Conservation (phyloP, 2,329 filamentous ascomycete genomes). For the Allantophomopsis cytisporea region DNA sequence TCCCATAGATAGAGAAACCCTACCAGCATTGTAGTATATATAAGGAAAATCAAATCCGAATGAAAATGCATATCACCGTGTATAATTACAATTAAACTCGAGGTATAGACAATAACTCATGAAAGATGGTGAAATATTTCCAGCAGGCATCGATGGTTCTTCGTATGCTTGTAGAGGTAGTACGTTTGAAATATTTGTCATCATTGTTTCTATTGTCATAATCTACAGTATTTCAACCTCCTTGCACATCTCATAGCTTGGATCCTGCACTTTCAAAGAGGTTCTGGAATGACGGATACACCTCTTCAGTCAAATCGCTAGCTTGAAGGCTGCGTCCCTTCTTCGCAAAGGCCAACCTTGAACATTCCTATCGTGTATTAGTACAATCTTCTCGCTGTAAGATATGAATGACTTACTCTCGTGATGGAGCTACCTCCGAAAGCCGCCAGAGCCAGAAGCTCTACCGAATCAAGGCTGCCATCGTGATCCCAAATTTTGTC, state of each 20-base stretch:
- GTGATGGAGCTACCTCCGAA: constrained; percentile 83
- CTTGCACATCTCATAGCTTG: background rate
- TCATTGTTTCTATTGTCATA: no score
- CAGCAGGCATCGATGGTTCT: no score
- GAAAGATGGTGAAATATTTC: constrained; percentile 81
- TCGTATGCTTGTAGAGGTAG: no score
- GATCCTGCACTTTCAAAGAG: constrained; percentile 47
- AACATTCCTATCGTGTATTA: constrained; percentile 50
- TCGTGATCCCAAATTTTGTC: constrained; percentile 65
- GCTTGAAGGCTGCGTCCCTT: constrained; percentile 82
- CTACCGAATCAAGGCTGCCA: constrained; percentile 32
- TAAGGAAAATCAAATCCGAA: no score
- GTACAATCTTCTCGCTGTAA: constrained; percentile 2
- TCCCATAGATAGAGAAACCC: constrained; percentile 81
- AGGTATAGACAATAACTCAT: constrained; percentile 84
- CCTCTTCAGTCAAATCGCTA: constrained; percentile 78
- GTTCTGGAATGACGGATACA: constrained; percentile 66
- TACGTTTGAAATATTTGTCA: no score
- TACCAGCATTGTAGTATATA: constrained; percentile 58
- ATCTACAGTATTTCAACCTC: background rate
- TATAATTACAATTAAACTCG: constrained; percentile 14
- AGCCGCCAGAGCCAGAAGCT: constrained; percentile 64
- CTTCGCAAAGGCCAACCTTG: constrained; percentile 72
- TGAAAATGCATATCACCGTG: no score
- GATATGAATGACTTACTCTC: constrained; percentile 37